Evolutionary conservation across 805 yeast genomes (phyloP).

Genomic region (Candida boleticola): DNA sequence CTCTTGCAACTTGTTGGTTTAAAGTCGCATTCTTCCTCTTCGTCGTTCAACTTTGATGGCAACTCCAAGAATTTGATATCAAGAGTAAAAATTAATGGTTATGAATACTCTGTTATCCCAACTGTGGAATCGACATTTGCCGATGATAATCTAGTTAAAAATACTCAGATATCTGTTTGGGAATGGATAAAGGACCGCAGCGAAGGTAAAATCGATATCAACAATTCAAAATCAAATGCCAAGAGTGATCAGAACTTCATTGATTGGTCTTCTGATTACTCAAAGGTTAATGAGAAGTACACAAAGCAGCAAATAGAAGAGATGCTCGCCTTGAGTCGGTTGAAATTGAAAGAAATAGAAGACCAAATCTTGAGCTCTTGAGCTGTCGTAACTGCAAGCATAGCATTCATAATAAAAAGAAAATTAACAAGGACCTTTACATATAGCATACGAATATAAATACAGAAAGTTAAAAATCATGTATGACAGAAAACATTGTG

Average conservation of each 20-base stretch:
- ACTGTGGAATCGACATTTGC: slow-evolving; percentile 32
- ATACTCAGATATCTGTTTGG: slow-evolving; percentile 66
- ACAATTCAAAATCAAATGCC: not conserved
- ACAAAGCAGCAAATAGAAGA: slow-evolving; percentile 46
- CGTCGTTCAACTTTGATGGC: slow-evolving; percentile 12
- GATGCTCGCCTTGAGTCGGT: slow-evolving; percentile 44
- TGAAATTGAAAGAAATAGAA: slow-evolving; percentile 34
- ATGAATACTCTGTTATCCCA: slow-evolving; percentile 40
- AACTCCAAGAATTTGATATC: slow-evolving; percentile 13
- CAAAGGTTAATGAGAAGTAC: slow-evolving; percentile 12
- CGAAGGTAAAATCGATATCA: slow-evolving; percentile 12
- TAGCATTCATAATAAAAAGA: no score
- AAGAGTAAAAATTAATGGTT: slow-evolving; percentile 29
- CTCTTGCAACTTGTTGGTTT: slow-evolving; percentile 5
- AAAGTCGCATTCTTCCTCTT: slow-evolving; percentile 16
- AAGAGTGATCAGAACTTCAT: not conserved
- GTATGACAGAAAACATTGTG: no score
- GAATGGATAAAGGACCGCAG: slow-evolving; percentile 57
- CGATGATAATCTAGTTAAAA: slow-evolving; percentile 24
- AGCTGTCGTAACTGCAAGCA: no score
- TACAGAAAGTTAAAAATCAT: no score
- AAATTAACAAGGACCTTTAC: no score
- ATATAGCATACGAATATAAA: no score
- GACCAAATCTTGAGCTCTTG: not conserved
- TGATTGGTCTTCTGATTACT: slow-evolving; percentile 4